Evolutionary conservation across 2,329 filamentous ascomycete genomes (phyloP), one percentile per base, ranked within the genome.

Genomic region (Coniosporium uncinatum): DNA sequence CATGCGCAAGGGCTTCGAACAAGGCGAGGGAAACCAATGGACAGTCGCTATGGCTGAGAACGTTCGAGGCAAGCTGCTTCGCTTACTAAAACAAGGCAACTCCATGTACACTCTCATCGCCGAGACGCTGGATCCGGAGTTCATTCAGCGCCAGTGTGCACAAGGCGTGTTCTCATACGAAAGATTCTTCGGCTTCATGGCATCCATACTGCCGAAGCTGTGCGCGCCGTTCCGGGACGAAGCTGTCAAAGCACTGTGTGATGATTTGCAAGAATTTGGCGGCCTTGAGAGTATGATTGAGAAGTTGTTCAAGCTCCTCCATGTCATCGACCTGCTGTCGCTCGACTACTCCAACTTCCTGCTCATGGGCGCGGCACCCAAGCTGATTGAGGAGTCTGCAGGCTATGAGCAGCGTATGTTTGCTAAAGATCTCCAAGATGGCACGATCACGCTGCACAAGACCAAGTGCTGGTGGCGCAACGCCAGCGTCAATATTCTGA

Each of bases 311-410:
- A 81, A 83, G 14, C 70, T 93, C 2, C 76, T 88, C 41, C 77
- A 80, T 22, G 84, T 88, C 50, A 85, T 90, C 42, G 84, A 93
- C 52, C 67, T 84, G 27, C 82, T 91, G 66, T 78, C 85, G 19
- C 79, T 88, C 44, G 87, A 93, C 53, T 89, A 90, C 54, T 83
- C 85, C 45, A 93, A 93, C 57, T 91, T 88, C 55, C 72, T 90
- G 52, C 68, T 93, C 38, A 79, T 81, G 58, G 76, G 83, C 21
- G 81, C 81, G 1, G 83, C 83, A 2, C 84, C 85, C 1, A 78
- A 78, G 5, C 72, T 93, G 40, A 78, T 88, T 41, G 77, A 83
- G 47, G 81, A 86, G 48, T 80, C 85, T 2, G 67, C 80, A 1
- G 73, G 79, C 14, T 91, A 91, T 57, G 87, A 93, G 55, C 74